Percentiles rank a stretch among this genome's conserved stretches.
phyloP scores from a whole-genome alignment of 2,329 filamentous ascomycete species.

The Coniochaeta hoffmannii region DNA sequence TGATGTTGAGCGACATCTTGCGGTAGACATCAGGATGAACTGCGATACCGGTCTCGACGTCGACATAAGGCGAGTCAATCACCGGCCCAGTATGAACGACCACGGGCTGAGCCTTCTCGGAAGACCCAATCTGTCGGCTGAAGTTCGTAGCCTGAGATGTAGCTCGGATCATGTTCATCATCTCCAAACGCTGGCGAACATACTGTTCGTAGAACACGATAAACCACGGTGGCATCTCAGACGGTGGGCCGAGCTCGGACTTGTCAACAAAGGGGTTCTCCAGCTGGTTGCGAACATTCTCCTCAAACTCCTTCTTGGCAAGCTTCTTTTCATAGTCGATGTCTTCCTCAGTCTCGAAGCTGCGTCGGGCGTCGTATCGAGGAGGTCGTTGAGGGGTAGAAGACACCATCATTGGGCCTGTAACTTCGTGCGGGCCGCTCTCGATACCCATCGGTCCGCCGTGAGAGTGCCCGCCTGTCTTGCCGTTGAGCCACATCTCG shows the following conservation, averaged over 20 bases:
- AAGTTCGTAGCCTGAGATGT: constrained; percentile 16
- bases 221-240: constrained; percentile 54
- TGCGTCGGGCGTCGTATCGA: constrained; percentile 19
- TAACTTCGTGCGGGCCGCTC: constrained; percentile 7
- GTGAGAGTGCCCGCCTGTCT: constrained; percentile 51
- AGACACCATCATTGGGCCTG: background rate
- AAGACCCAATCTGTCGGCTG: constrained; percentile 22
- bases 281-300: constrained; percentile 18
- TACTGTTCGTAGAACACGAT: constrained; percentile 58
- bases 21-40: constrained; percentile 42
- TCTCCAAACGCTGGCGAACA: constrained; percentile 51
- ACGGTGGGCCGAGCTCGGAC: constrained; percentile 21
- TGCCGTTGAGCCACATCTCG: constrained; percentile 53
- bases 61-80: constrained; percentile 28
- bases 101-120: constrained; percentile 15
- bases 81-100: constrained; percentile 7
- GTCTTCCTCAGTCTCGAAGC: constrained; percentile 25
- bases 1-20: constrained; percentile 64
- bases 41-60: constrained; percentile 32
- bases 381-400: constrained; percentile 20
- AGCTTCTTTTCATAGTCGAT: constrained; percentile 32
- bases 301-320: constrained; percentile 30
- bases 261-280: constrained; percentile 16
- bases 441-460: constrained; percentile 45
- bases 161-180: constrained; percentile 44